Conservation (phyloP, 768 basidiomycete genomes). For the Asterophora parasitica region DNA sequence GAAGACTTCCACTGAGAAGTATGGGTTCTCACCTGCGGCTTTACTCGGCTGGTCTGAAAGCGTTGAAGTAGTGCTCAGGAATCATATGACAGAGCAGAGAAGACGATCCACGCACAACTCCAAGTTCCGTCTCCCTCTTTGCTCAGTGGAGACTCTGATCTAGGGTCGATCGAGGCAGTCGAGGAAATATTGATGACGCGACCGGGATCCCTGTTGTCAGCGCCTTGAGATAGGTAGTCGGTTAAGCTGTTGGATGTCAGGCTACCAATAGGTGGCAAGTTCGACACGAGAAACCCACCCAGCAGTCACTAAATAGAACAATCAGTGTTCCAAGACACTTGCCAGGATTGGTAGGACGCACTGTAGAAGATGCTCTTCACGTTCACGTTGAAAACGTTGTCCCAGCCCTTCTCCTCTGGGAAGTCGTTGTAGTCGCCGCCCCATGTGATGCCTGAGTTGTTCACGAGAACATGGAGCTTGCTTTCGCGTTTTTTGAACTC, state of each 20-base stretch:
- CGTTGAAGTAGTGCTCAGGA: background rate
- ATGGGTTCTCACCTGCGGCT: slow-evolving; percentile 54
- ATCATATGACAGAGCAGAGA: background rate
- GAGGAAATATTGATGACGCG: slow-evolving; percentile 85
- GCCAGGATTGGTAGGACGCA: slow-evolving; percentile 28
- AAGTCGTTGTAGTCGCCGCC: slow-evolving; percentile 65
- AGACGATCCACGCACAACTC: slow-evolving; percentile 57
- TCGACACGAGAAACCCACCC: slow-evolving; percentile 28
- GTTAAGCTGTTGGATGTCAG: slow-evolving; percentile 36
- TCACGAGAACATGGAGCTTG: slow-evolving; percentile 78
- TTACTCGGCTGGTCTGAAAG: slow-evolving; percentile 71
- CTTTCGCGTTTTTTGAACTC: slow-evolving; percentile 65
- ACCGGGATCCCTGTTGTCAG: slow-evolving; percentile 59
- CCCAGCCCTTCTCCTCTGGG: slow-evolving; percentile 84
- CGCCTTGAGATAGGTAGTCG: slow-evolving; percentile 60
- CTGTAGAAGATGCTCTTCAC: slow-evolving; percentile 84
- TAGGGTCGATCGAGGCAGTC: slow-evolving; percentile 50
- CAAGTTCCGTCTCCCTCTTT: slow-evolving; percentile 61
- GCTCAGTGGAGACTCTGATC: slow-evolving; percentile 47
- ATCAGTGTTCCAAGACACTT: background rate
- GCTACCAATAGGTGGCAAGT: background rate
- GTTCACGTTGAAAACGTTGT: slow-evolving; percentile 76
- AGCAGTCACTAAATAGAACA: slow-evolving; percentile 40
- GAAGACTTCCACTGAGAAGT: background rate
- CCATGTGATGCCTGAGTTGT: slow-evolving; percentile 82